Evolutionary conservation across 108 stramenopile genomes (phyloP).

Genomic region (Asterionellopsis glacialis): DNA sequence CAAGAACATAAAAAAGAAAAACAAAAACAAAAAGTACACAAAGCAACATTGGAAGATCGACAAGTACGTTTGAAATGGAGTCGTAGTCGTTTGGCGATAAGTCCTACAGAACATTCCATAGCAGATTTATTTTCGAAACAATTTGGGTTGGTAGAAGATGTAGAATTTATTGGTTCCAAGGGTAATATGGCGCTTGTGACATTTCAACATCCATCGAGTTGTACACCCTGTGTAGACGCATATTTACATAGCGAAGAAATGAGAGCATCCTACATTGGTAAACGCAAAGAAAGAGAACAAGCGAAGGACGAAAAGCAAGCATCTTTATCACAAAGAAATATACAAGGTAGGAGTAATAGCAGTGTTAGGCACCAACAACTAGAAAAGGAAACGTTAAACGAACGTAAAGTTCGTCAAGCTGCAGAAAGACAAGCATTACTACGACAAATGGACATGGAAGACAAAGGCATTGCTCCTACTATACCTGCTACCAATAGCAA

Average conservation of each 20-base stretch:
- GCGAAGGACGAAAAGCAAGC: conserved; percentile 8
- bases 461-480: neutral
- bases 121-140: conserved; percentile 29
- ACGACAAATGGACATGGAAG: conserved; percentile 61
- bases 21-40: conserved; percentile 22
- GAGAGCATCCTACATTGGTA: conserved; percentile 74
- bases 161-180: conserved; percentile 70
- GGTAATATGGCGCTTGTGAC: conserved; percentile 77
- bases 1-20: conserved; percentile 30
- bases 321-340: conserved; percentile 30
- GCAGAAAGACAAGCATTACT: conserved; percentile 67
- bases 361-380: conserved; percentile 12
- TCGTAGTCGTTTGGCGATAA: conserved; percentile 55
- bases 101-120: conserved; percentile 60
- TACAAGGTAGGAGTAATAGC: conserved; percentile 19
- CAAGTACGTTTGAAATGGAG: conserved; percentile 84
- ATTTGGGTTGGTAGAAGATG: conserved; percentile 67
- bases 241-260: conserved; percentile 60
- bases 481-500: too few species aligned
- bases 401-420: conserved; percentile 64
- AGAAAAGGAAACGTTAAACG: conserved; percentile 41
- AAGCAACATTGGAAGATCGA: conserved; percentile 45
- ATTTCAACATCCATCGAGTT: conserved; percentile 51
- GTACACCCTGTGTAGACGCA: conserved; percentile 63
- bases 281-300: conserved; percentile 47